A percentile compares a stretch with the other conserved stretches of the same genome.
These are phyloP conservation scores for Saccharomyces mikatae DNA, from an alignment of 805 yeast genomes.

Conservation along the genomic window DNA sequence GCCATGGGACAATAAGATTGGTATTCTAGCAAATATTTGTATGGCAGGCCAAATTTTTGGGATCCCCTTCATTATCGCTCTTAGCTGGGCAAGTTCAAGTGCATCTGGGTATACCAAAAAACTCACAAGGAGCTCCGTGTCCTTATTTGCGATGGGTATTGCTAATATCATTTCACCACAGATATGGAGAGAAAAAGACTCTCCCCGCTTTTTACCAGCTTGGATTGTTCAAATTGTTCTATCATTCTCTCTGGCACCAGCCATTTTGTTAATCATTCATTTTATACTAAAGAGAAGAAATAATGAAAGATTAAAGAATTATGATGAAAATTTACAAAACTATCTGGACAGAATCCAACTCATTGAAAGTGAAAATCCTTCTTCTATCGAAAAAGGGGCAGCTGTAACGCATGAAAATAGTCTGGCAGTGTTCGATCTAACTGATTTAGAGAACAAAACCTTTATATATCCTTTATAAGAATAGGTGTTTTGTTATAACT, in stretches of 20 bases:
- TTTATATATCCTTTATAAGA: constrained; percentile 43
- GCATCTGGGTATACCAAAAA: constrained; percentile 46
- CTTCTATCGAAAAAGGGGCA: constrained; percentile 19
- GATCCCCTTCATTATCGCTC: constrained; percentile 34
- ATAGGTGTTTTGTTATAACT: not conserved
- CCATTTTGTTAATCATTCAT: constrained; percentile 37
- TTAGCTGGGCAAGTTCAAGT: constrained; percentile 30
- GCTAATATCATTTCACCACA: constrained; percentile 51
- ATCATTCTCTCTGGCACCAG: constrained; percentile 42
- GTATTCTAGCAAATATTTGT: constrained; percentile 40
- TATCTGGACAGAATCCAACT: constrained; percentile 19
- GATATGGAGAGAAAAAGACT: constrained; percentile 41
- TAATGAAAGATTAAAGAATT: constrained; percentile 27
- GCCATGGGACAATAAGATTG: constrained; percentile 39
- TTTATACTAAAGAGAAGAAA: constrained; percentile 40
- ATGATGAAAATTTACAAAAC: constrained; percentile 12
- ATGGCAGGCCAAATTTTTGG: constrained; percentile 41
- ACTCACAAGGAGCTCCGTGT: constrained; percentile 38
- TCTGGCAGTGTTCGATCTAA: constrained; percentile 40
- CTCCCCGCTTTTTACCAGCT: constrained; percentile 40
- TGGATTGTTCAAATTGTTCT: constrained; percentile 51
- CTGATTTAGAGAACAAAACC: constrained; percentile 44
- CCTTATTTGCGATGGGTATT: constrained; percentile 40
- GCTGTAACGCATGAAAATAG: not conserved
- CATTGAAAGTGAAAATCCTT: constrained; percentile 26